Conservation (phyloP, 2,329 filamentous ascomycete genomes). For the Cryphonectria nitschkei region DNA sequence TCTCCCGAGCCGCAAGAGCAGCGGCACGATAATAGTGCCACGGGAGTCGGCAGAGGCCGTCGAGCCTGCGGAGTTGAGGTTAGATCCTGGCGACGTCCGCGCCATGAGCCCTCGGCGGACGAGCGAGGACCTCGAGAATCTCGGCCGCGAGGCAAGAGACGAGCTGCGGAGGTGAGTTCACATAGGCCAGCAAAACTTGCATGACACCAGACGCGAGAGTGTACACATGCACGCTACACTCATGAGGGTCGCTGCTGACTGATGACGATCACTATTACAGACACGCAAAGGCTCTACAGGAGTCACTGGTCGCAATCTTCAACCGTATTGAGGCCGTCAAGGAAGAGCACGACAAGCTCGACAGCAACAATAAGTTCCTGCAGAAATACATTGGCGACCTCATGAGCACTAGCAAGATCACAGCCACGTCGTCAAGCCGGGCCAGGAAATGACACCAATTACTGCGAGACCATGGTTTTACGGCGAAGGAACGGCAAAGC, state of each 20-base stretch:
- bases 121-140: constrained; percentile 85
- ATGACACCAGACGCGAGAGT: neutral
- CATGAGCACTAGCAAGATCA: constrained; percentile 83
- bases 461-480: neutral
- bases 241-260: constrained; percentile 24
- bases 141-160: constrained; percentile 80
- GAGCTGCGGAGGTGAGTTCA: constrained; percentile 59
- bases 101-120: constrained; percentile 94
- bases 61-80: constrained; percentile 73
- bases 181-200: neutral
- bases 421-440: constrained; percentile 53
- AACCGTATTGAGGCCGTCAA: constrained; percentile 94
- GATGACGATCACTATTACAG: constrained; percentile 48
- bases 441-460: constrained; percentile 53
- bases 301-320: constrained; percentile 85
- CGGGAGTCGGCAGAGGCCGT: constrained; percentile 71
- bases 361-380: constrained; percentile 94
- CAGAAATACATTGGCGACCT: constrained; percentile 98
- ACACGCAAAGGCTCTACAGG: constrained; percentile 86
- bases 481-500: neutral
- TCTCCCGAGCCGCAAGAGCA: constrained; percentile 75
- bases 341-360: constrained; percentile 93
- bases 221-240: neutral
- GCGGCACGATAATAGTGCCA: constrained; percentile 80
- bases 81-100: constrained; percentile 85